Conservation (phyloP, 2,329 filamentous ascomycete species). For the Epicoccum nigrum region DNA sequence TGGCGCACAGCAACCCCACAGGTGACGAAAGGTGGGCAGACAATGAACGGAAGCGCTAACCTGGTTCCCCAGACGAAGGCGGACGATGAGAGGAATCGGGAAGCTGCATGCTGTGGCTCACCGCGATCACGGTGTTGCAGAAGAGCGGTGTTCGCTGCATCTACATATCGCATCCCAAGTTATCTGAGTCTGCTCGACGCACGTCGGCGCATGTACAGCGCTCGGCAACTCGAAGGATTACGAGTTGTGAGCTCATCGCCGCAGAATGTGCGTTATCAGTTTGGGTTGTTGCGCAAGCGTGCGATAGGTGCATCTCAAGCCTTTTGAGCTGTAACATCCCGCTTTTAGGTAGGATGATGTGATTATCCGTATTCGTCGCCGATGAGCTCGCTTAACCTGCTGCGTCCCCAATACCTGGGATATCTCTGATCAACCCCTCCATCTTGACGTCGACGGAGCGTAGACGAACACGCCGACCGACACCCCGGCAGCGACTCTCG, state of each 20-base stretch:
- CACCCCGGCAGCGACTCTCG: neutral
- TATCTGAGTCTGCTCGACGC: slow-evolving; percentile 16
- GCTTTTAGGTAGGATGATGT: slow-evolving; percentile 12
- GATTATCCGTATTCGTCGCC: slow-evolving; percentile 10
- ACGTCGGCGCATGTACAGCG: slow-evolving; percentile 10
- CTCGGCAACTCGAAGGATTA: slow-evolving; percentile 17
- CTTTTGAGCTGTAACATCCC: slow-evolving; percentile 5
- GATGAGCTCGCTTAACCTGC: slow-evolving; percentile 18
- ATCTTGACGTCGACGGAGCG: slow-evolving; percentile 3
- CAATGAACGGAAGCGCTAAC: slow-evolving; percentile 37
- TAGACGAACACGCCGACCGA: no score
- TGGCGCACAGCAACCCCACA: no score
- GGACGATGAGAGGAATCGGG: slow-evolving; percentile 24
- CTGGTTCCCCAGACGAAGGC: slow-evolving; percentile 35
- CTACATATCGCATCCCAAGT: slow-evolving; percentile 13
- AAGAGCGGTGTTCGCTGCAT: slow-evolving; percentile 29
- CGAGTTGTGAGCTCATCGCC: slow-evolving; percentile 25
- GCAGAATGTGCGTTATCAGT: slow-evolving; percentile 17
- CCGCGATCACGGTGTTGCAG: slow-evolving; percentile 20
- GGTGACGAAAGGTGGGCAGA: neutral
- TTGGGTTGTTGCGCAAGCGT: slow-evolving; percentile 16
- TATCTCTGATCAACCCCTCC: slow-evolving; percentile 14
- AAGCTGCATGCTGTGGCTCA: slow-evolving; percentile 26
- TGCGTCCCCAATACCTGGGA: slow-evolving; percentile 5
- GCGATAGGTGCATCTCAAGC: slow-evolving; percentile 9